phyloP scores from a whole-genome alignment of 2,329 filamentous ascomycete species.

The Xylariaceae sp. region DNA sequence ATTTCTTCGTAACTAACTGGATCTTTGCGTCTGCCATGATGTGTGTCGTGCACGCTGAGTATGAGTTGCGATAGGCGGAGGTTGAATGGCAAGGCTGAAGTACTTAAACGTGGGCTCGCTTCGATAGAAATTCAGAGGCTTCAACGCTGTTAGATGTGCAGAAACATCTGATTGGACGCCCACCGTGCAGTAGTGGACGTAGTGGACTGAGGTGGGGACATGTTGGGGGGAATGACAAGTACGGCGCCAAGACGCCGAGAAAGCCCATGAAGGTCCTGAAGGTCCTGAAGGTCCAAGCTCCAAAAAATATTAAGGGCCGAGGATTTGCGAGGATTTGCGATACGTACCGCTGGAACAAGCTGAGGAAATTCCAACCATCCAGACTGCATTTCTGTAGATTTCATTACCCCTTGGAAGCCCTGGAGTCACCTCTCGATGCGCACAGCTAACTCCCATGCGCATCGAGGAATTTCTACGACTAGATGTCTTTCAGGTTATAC shows the following conservation, averaged over 20 bases:
- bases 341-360: constrained; percentile 4
- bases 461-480: constrained; percentile 46
- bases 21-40: constrained; percentile 60
- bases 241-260: no score
- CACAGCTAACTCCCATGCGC: constrained; percentile 39
- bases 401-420: no score
- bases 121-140: neutral
- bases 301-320: constrained; percentile 31
- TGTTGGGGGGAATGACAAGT: no score
- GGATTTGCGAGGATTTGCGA: constrained; percentile 20
- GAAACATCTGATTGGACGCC: neutral
- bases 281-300: constrained; percentile 13
- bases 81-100: constrained; percentile 28
- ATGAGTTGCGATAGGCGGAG: constrained; percentile 5
- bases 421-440: constrained; percentile 42
- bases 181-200: no score
- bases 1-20: constrained; percentile 57
- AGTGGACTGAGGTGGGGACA: no score
- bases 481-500: constrained; percentile 65
- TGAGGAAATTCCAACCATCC: constrained; percentile 2
- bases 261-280: neutral
- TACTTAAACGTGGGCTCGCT: neutral
- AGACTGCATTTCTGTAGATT: no score
- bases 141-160: neutral
- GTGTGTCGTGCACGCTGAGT: constrained; percentile 7